These are phyloP conservation scores for Pholiota molesta DNA, from an alignment of 768 basidiomycete genomes.

Conservation along the genomic window DNA sequence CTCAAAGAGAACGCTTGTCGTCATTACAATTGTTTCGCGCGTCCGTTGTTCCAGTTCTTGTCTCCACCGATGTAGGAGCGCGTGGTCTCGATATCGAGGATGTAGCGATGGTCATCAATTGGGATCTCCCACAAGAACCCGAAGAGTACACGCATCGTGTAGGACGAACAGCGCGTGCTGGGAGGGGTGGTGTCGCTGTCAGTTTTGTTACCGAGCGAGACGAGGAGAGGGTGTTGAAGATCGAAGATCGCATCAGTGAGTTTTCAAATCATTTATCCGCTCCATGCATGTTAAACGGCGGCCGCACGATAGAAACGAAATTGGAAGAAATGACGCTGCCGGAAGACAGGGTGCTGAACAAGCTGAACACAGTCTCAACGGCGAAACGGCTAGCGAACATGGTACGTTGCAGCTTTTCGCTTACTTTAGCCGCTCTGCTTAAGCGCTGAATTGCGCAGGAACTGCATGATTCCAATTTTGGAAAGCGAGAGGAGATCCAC, in stretches of 20 bases:
- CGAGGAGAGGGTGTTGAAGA: conserved; percentile 77
- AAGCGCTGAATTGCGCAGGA: conserved; percentile 47
- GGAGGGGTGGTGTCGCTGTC: conserved; percentile 85
- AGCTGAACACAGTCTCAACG: conserved; percentile 86
- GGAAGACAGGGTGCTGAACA: conserved; percentile 81
- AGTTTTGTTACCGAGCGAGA: conserved; percentile 96
- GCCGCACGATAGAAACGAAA: conserved; percentile 58
- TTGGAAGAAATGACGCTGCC: conserved; percentile 75
- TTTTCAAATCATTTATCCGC: conserved; percentile 15
- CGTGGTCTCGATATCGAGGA: conserved; percentile 96
- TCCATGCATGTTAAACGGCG: not conserved
- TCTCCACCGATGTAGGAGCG: conserved; percentile 95
- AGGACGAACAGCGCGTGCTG: conserved; percentile 89
- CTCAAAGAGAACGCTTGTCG: conserved; percentile 85
- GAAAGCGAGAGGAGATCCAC: conserved; percentile 84
- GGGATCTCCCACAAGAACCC: conserved; percentile 89
- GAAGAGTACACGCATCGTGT: conserved; percentile 98
- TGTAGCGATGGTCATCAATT: conserved; percentile 95
- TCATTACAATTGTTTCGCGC: conserved; percentile 89
- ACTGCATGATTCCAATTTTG: conserved; percentile 88
- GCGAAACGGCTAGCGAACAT: conserved; percentile 94
- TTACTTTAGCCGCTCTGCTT: not conserved
- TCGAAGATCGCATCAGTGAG: conserved; percentile 89
- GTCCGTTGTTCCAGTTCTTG: conserved; percentile 84
- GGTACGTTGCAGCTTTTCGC: conserved; percentile 51